Conservation (phyloP, 1,284 basidiomycete species). For the Apiotrichum veenhuisii region DNA sequence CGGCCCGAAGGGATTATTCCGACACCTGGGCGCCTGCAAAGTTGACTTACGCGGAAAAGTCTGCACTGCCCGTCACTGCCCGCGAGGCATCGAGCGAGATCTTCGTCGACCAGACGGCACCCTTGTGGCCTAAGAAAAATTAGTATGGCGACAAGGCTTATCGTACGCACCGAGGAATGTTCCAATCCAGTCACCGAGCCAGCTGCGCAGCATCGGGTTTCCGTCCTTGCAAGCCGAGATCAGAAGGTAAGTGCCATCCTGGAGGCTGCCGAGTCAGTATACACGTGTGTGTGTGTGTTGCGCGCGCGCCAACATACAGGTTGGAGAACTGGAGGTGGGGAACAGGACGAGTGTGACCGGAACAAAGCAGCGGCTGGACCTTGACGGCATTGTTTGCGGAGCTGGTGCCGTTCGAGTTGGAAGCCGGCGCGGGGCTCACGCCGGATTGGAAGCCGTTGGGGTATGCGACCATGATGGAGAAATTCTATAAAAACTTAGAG, state of each 20-base stretch:
- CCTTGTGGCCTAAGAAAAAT: constrained; percentile 70
- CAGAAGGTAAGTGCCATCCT: constrained; percentile 78
- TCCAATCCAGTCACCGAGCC: constrained; percentile 98
- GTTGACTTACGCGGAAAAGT: constrained; percentile 84
- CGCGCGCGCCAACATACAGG: constrained; percentile 30
- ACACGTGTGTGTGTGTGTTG: no score
- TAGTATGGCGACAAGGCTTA: not conserved
- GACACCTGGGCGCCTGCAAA: not conserved
- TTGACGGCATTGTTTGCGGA: constrained; percentile 22
- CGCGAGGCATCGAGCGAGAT: constrained; percentile 79
- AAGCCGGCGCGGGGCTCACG: not conserved
- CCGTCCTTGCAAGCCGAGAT: constrained; percentile 96
- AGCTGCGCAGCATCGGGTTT: constrained; percentile 90
- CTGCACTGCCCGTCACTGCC: constrained; percentile 90
- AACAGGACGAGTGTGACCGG: constrained; percentile 67
- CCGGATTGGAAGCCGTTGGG: constrained; percentile 22
- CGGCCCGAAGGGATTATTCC: not conserved
- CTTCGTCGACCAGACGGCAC: constrained; percentile 96
- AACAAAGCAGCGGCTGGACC: constrained; percentile 54
- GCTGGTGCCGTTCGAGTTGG: constrained; percentile 13
- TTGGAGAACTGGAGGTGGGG: constrained; percentile 88
- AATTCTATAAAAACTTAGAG: constrained; percentile 3
- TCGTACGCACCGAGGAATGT: constrained; percentile 71
- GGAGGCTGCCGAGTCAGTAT: constrained; percentile 41
- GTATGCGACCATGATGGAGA: constrained; percentile 18